A percentile compares a stretch with the other conserved stretches of the same genome.
Evolutionary conservation across 139 green algal species (phyloP).

Genomic region (Nannochloris sp.): DNA sequence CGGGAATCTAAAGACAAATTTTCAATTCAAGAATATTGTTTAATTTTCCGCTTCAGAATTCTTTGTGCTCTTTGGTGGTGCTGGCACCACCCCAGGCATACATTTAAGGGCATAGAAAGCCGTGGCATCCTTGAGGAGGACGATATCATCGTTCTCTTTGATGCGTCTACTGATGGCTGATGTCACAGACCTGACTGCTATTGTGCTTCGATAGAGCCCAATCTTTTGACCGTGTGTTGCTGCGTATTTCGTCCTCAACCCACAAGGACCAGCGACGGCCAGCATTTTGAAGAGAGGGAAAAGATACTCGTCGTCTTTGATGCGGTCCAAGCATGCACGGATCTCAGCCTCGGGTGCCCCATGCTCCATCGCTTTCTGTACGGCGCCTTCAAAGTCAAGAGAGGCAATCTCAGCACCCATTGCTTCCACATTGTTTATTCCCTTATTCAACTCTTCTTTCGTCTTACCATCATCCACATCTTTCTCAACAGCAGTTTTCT

Average conservation of each 20-base stretch:
- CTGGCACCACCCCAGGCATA: slow-evolving; percentile 8
- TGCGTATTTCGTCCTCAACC: background rate
- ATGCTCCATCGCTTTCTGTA: background rate
- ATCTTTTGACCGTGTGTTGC: background rate
- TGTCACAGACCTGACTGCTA: background rate
- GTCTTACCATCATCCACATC: background rate
- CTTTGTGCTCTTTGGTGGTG: background rate
- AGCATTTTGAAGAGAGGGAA: background rate
- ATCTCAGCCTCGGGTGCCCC: slow-evolving; percentile 1
- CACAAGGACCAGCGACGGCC: background rate
- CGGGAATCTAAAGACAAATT: too few species aligned
- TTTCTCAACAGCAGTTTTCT: background rate
- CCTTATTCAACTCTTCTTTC: slow-evolving; percentile 1
- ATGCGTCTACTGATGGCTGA: background rate
- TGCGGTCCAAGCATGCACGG: background rate
- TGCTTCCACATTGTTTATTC: background rate
- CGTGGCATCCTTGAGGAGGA: background rate
- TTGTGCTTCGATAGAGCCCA: background rate
- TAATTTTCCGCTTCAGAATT: too few species aligned
- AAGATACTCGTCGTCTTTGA: background rate
- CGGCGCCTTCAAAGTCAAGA: background rate
- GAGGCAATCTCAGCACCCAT: background rate
- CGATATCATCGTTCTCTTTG: background rate
- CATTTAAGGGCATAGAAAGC: slow-evolving; percentile 9
- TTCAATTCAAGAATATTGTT: too few species aligned